Evolutionary conservation across 1,139 yeast genomes (phyloP), one percentile per base, ranked within the genome.

Genomic region (Pichia kudriavzevii): DNA sequence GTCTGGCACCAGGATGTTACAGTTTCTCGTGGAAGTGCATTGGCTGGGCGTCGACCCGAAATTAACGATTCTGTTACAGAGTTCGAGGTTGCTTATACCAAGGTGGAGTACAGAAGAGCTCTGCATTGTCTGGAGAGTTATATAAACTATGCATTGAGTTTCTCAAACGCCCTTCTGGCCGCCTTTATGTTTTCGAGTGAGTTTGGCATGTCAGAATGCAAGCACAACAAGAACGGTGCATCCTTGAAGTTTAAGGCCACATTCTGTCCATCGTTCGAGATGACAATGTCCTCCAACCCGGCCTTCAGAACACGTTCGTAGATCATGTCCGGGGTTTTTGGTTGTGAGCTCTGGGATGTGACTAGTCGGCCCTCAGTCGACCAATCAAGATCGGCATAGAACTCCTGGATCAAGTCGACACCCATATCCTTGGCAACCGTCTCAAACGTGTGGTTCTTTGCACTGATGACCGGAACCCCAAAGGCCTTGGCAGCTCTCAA

Each of bases 201-300:
- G 8, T 54, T 50, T 1, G 66, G 64, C 61, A 61, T 54, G 45
- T 61, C 66, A 13, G 64, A 59, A 37, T 61, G 66, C 22, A 61
- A 43, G 42, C 66, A 61, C 12, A 60, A 50, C 34, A 55, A 46
- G 19, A 59, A 55, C 2, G 66, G 65, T 32, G 48, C 43, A 1
- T 45, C 48, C 5, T 47, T 53, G 32, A 55, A 60, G 27, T 54
- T 55, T 30, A 62, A 41, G 19, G 45, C 44, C 21, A 57, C 39
- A 3, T 39, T 34, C 9, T 50, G 38, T 14, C 48, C 50, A n/a
- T 55, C 55, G 28, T 47, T 43, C 32, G 54, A 49, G 6, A 36
- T 30, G 12, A 43, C 35, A 15, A 26, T 35, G 28, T 49, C 53
- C 3, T 37, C 32, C 13, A 23, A 26, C 2, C 62, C 64, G 4